Evolutionary conservation across 2,329 filamentous ascomycete genomes (phyloP), one percentile per base, ranked within the genome.

Genomic region (Penicillium sp.): DNA sequence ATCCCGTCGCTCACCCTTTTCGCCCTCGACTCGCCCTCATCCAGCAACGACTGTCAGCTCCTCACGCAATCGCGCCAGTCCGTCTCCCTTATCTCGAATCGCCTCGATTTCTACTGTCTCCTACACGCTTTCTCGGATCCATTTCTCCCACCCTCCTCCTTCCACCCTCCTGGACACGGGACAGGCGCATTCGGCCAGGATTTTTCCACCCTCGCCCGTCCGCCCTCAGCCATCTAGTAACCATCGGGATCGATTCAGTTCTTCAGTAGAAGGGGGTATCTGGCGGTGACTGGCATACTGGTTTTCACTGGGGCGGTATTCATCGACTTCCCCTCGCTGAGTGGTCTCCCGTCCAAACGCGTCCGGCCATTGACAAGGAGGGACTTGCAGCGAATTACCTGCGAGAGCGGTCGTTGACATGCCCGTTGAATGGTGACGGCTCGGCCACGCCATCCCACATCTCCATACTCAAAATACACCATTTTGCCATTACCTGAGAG

Each of bases 401-500:
- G 42, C 29, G 35, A 37, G 44, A 32, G 45, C 35, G 35, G 46
- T 47, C 49, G 53, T 52, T 53, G 58, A 56, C 47, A 61, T 60
- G 58, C 55, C 50, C 49, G 31, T 52, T 56, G 56, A 48, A 51
- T 48, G 47, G 53, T 55, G 50, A 60, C 54, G 47, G 58, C 18
- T 49, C 43, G 52, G 50, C 45, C 40, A 46, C 51, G 50, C 49
- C 49, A 57, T 57, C 27, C 12, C 20, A 3, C 20, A 23, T 23
- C 20, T 23, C 41, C 46, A 48, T 47, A 56, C 44, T 37, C 45
- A 33, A 31, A 51, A 52, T 50, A 54, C 55, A 53, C 53, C 55
- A 55, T 58, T 58, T 61, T 59, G 56, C 60, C 54, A 62, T 62
- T 50, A 63, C 62, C 53, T 60, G 56, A 63, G 71, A 73, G 70